Conservation (phyloP, 2,329 filamentous ascomycete genomes). For the Fulvia fulva region DNA sequence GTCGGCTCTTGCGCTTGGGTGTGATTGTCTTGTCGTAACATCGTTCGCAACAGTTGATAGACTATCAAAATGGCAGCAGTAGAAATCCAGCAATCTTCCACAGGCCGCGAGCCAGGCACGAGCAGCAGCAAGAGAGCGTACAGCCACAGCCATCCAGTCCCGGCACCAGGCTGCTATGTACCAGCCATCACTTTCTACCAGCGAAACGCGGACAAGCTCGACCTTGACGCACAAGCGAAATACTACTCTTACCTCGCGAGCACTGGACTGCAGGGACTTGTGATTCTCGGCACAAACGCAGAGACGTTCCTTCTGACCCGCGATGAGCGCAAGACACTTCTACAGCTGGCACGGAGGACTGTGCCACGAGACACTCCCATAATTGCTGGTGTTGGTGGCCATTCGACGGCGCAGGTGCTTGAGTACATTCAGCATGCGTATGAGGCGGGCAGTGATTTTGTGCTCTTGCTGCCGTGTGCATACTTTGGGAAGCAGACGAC, state of each 20-base stretch:
- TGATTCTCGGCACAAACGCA: conserved; percentile 41
- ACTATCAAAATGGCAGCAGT: background rate
- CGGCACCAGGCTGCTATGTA: conserved; percentile 7
- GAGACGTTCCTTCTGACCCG: conserved; percentile 41
- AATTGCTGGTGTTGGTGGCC: conserved; percentile 61
- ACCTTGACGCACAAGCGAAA: conserved; percentile 35
- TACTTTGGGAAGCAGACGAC: conserved; percentile 64
- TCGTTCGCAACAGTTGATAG: background rate
- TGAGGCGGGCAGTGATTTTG: conserved; percentile 59
- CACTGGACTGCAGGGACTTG: conserved; percentile 36
- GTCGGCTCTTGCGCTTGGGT: background rate
- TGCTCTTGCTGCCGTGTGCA: conserved; percentile 58
- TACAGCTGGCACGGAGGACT: conserved; percentile 53
- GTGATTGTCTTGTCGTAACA: background rate
- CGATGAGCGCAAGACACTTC: conserved; percentile 52
- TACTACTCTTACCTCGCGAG: conserved; percentile 39
- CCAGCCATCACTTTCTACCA: conserved; percentile 42
- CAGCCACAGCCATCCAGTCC: background rate
- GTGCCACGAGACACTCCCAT: conserved; percentile 54
- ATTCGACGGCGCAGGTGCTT: conserved; percentile 61
- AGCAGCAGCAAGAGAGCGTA: background rate
- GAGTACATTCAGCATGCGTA: conserved; percentile 57
- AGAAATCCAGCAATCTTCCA: background rate
- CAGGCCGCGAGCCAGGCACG: background rate
- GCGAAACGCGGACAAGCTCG: conserved; percentile 30